These are phyloP conservation scores for Xylaria sp. DNA, from an alignment of 2,329 filamentous ascomycete genomes.

Conservation along the genomic window DNA sequence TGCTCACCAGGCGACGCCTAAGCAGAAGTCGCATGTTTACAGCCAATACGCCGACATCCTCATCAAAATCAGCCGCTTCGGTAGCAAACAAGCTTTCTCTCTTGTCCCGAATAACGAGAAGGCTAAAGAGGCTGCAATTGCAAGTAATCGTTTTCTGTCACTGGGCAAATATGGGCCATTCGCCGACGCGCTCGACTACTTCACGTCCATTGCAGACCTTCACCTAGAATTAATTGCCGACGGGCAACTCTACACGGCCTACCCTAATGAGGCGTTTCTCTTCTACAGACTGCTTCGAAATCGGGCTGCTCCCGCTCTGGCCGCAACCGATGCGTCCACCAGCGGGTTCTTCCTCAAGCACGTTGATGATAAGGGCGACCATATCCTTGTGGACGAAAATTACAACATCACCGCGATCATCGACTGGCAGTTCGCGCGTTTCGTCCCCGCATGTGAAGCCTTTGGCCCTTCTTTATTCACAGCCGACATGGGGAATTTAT, in stretches of 20 bases:
- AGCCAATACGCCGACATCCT: constrained; percentile 31
- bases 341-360: constrained; percentile 48
- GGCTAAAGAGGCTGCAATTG: constrained; percentile 16
- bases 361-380: constrained; percentile 44
- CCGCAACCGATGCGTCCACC: neutral
- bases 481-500: constrained; percentile 4
- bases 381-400: constrained; percentile 49
- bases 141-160: constrained; percentile 22
- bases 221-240: constrained; percentile 20
- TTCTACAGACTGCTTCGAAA: constrained; percentile 19
- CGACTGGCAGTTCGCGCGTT: constrained; percentile 54
- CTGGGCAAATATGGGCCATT: constrained; percentile 22
- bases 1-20: constrained; percentile 17
- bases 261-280: constrained; percentile 26
- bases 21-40: constrained; percentile 28
- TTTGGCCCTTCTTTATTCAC: constrained; percentile 24
- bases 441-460: constrained; percentile 35
- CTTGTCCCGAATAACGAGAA: constrained; percentile 1
- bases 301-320: constrained; percentile 12
- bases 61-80: constrained; percentile 15
- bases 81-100: constrained; percentile 27
- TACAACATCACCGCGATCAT: constrained; percentile 54
- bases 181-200: constrained; percentile 7
- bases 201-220: constrained; percentile 18
- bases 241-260: constrained; percentile 22